Evolutionary conservation across 2,329 filamentous ascomycete genomes (phyloP).

Genomic region (Paraphoma chrysanthemicola): DNA sequence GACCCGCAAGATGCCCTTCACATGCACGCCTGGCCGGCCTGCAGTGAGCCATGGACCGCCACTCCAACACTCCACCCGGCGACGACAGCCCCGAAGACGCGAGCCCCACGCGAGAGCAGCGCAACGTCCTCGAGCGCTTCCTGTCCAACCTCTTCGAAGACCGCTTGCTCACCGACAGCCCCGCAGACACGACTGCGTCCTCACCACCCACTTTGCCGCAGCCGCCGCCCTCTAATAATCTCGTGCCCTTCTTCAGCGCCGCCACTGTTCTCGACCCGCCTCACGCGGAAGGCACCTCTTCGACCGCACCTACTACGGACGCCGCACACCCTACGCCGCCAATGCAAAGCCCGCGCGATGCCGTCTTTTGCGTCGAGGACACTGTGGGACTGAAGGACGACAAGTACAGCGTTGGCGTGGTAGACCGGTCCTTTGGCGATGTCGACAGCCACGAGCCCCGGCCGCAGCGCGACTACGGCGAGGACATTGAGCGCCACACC

Average conservation of each 20-base stretch:
- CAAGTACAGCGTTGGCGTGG: constrained; percentile 51
- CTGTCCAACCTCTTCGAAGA: constrained; percentile 30
- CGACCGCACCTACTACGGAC: neutral
- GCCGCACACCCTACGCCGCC: neutral
- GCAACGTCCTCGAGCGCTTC: constrained; percentile 22
- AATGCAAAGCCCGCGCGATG: constrained; percentile 25
- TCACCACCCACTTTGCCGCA: constrained; percentile 19
- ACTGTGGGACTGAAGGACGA: constrained; percentile 50
- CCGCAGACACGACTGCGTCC: constrained; percentile 13
- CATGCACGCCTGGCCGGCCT: constrained; percentile 12
- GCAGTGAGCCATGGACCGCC: constrained; percentile 18
- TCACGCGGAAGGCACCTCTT: neutral
- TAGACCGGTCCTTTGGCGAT: constrained; percentile 53
- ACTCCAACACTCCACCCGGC: constrained; percentile 2
- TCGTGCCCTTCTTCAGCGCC: constrained; percentile 32
- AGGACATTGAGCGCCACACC: constrained; percentile 45
- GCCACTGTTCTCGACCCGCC: constrained; percentile 16
- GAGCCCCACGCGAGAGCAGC: constrained; percentile 6
- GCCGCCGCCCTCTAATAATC: constrained; percentile 15
- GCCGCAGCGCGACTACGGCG: constrained; percentile 49
- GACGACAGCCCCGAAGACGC: constrained; percentile 4
- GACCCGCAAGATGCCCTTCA: constrained; percentile 14
- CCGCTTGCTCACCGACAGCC: constrained; percentile 25
- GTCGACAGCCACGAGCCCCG: constrained; percentile 55
- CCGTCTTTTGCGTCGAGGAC: constrained; percentile 51